A percentile compares a stretch with the other conserved stretches of the same genome.
Evolutionary conservation across 2,329 filamentous ascomycete species (phyloP).

Genomic region (Capronia americana): DNA sequence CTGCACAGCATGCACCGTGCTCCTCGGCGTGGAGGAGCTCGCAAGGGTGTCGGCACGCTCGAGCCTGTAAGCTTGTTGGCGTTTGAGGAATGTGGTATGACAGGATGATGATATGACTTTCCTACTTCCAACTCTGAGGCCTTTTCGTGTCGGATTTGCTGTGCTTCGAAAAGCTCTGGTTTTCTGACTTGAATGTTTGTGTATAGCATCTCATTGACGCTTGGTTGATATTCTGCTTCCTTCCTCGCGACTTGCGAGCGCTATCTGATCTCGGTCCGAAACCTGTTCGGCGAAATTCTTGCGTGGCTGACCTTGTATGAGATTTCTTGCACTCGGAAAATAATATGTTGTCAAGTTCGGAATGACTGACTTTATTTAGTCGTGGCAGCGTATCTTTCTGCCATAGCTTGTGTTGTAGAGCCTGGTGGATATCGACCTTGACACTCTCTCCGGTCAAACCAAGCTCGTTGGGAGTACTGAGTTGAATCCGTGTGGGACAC

Average conservation of each 20-base stretch:
- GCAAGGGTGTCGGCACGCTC: not conserved
- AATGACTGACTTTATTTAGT: not conserved
- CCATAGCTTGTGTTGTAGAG: not conserved
- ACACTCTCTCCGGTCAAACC: not conserved
- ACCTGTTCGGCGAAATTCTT: not conserved
- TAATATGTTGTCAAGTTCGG: not conserved
- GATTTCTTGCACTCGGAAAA: not conserved
- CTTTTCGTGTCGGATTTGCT: not conserved
- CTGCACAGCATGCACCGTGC: slow-evolving; percentile 12
- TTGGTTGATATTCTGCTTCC: not conserved
- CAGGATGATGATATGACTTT: slow-evolving; percentile 14
- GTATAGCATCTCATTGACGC: not conserved
- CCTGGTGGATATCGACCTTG: not conserved
- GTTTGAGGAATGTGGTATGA: slow-evolving; percentile 13
- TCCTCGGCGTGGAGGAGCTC: slow-evolving; percentile 11
- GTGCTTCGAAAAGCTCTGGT: slow-evolving; percentile 3
- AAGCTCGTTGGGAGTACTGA: not conserved
- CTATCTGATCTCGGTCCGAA: not conserved
- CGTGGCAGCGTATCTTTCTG: not conserved
- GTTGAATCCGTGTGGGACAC: not conserved
- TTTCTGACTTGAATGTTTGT: not conserved
- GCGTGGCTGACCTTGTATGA: not conserved
- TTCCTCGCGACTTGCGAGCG: not conserved
- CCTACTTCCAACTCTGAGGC: not conserved
- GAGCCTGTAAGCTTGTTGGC: slow-evolving; percentile 7